Base-by-base conservation (phyloP, 371 early-diverging fungal species). In the Funneliformis caledonium region DNA sequence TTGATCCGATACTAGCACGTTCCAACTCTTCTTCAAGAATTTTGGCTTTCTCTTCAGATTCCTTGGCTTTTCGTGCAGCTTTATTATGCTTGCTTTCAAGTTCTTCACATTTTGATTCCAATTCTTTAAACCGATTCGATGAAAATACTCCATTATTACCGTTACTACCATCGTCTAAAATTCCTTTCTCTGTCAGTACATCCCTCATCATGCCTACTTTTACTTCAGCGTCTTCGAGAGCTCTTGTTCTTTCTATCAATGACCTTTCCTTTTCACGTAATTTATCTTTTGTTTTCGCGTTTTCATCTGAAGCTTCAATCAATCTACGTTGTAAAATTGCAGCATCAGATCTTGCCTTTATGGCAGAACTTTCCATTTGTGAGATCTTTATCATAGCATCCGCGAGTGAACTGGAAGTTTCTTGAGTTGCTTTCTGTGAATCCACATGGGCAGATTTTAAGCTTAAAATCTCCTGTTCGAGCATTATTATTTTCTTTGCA, bases 171-270 rank as follows among this genome's bases (percentile, higher is more conserved):
- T 84, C 82, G 9, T 82, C 83, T 31, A 83, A 78, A 48, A 87
- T 82, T 10, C 86, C 88, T 81, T 88, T 87, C 76, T 90, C 88
- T 45, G 85, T 85, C 88, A 92, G 88, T 2, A 91, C 90, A 67
- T 91, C 90, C 82, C 87, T 86, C 85, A 92, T 83, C 87, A 92
- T 88, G 14, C 88, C 88, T 45, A 92, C 70, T 74, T 90, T 89
- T 11, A 92, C 89, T 80, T 92, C 90, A 42, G 87, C 83, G 65
- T 91, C 90, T 80, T 92, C 92, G 8, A 90, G 78, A 48, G 86
- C 87, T 61, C 88, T 84, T 37, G 85, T 83, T 45, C 87, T 88
- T 72, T 86, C 87, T 48, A 84, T 83, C 6, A 92, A 72, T 7
- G 87, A 76, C 62, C 86, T 85, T 83, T 92, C 91, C 6, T 88